A percentile compares a stretch with the other conserved stretches of the same genome.
Conservation (phyloP, 495 filamentous ascomycete genomes). For the Jackrogersella multiformis region DNA sequence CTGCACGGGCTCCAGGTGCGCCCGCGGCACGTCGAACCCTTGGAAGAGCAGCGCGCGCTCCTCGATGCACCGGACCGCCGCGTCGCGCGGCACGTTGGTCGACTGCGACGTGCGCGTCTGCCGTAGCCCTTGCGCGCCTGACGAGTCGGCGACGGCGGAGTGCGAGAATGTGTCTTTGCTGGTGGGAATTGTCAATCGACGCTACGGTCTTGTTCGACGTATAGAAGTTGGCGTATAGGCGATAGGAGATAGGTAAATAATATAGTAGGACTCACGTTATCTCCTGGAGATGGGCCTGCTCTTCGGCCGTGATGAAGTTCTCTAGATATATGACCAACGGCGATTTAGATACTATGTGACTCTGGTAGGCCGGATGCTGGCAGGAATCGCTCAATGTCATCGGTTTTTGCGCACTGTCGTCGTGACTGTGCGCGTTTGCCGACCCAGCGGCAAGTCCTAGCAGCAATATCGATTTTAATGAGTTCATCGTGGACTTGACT, state of each 20-base stretch:
- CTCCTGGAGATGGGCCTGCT: slow-evolving; percentile 52
- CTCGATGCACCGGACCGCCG: slow-evolving; percentile 72
- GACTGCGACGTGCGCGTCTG: slow-evolving; percentile 56
- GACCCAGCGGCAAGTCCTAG: slow-evolving; percentile 29
- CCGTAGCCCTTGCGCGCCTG: slow-evolving; percentile 44
- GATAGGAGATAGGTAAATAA: neutral
- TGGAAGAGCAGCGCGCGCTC: slow-evolving; percentile 74
- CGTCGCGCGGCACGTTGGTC: slow-evolving; percentile 60
- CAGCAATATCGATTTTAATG: slow-evolving; percentile 36
- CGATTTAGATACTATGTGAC: slow-evolving; percentile 61
- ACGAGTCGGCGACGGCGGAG: slow-evolving; percentile 49
- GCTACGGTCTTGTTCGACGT: neutral
- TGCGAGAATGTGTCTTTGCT: slow-evolving; percentile 54
- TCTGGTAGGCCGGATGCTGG: slow-evolving; percentile 56
- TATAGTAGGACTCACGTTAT: slow-evolving; percentile 50
- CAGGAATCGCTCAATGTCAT: slow-evolving; percentile 42
- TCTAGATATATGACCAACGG: slow-evolving; percentile 66
- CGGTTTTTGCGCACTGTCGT: slow-evolving; percentile 37
- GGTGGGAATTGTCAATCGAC: slow-evolving; percentile 5
- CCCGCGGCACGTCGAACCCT: slow-evolving; percentile 60
- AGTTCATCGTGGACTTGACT: slow-evolving; percentile 22
- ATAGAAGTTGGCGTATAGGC: neutral
- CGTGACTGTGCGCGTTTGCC: slow-evolving; percentile 34
- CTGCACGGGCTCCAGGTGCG: slow-evolving; percentile 63
- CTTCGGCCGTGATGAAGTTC: slow-evolving; percentile 55